Evolutionary conservation across 1,139 yeast genomes (phyloP), one percentile per base, ranked within the genome.

Genomic region (Candida sanyaensis): DNA sequence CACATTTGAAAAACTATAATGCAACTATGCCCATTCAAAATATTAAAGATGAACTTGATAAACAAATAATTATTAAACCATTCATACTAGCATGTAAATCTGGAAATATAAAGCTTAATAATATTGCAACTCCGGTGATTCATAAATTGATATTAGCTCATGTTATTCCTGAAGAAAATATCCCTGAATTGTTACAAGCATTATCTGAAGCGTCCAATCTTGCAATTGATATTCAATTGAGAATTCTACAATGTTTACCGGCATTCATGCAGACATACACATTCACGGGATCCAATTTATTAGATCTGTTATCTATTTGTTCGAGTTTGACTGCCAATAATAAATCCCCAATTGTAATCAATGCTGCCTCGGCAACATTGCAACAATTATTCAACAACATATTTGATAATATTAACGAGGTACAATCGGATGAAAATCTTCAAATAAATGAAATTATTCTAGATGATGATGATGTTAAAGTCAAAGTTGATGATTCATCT

Each of bases 351-450:
- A 88, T 88, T 53, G 96, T 93, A 3, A 77, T 83, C n/a, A 92
- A 91, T 57, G 88, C 98, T 0, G 97, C 97, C 0, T 83, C 90
- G 42, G 99, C 98, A 2, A 90, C 98, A 1, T 77, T 91, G 42
- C 96, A 91, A 55, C 98, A 93, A 62, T 68, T 93, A 41, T 79
- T 91, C 44, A 81, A 86, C 37, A 81, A 86, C 34, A 78, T 90
- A 0, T 92, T 85, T 63, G 97, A 91, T 50, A 79, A 84, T 48
- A 78, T 82, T 3, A 64, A 62, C 12, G 69, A 66, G 3, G n/a
- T 52, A 47, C 6, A 31, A 23, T 43, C 5, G 47, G 45, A 2
- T 49, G 60, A 1, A 17, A 17, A 17, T 17, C 3, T 17, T 2
- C 21, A 17, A 17, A 55, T 58, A 3, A 64, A 64, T 43, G 65